Conservation (phyloP, 192 early-diverging fungal genomes). For the Lobosporangium transversale region DNA sequence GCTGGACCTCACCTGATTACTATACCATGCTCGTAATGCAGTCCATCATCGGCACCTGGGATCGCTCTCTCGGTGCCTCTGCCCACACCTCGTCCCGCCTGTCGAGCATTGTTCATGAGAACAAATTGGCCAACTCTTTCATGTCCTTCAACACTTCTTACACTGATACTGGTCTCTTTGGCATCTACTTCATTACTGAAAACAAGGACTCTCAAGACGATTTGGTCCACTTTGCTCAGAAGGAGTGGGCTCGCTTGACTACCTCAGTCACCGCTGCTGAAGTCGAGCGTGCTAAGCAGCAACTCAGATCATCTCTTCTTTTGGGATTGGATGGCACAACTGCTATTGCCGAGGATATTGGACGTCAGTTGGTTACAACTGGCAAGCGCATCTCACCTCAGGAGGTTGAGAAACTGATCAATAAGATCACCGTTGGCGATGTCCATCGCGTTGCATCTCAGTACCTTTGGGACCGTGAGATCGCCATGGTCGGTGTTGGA, state of each 20-base stretch:
- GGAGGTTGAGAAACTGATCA: slow-evolving; percentile 89
- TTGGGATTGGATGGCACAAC: slow-evolving; percentile 94
- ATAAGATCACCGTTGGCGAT: slow-evolving; percentile 84
- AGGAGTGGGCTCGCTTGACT: slow-evolving; percentile 93
- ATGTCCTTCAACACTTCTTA: slow-evolving; percentile 99
- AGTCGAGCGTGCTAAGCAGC: slow-evolving; percentile 97
- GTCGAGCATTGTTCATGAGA: slow-evolving; percentile 82
- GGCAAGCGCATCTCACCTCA: slow-evolving; percentile 91
- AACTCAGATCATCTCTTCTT: slow-evolving; percentile 94
- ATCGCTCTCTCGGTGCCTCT: slow-evolving; percentile 91
- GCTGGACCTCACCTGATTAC: slow-evolving; percentile 96
- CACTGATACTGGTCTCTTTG: slow-evolving; percentile 97
- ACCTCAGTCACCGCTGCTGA: slow-evolving; percentile 87
- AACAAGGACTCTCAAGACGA: slow-evolving; percentile 86
- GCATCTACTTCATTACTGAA: slow-evolving; percentile 92
- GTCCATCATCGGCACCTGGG: slow-evolving; percentile 97
- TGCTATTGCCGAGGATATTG: slow-evolving; percentile 97
- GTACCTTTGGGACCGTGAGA: slow-evolving; percentile 93
- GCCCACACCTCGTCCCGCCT: slow-evolving; percentile 87
- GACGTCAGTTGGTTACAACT: slow-evolving; percentile 92
- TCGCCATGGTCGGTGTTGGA: slow-evolving; percentile 82
- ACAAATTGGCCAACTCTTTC: slow-evolving; percentile 96
- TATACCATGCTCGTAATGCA: slow-evolving; percentile 95
- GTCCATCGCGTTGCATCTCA: slow-evolving; percentile 88
- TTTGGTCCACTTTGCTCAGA: slow-evolving; percentile 85